Evolutionary conservation across 2,329 filamentous ascomycete genomes (phyloP), one percentile per base, ranked within the genome.

Genomic region (Penicillium sp.): DNA sequence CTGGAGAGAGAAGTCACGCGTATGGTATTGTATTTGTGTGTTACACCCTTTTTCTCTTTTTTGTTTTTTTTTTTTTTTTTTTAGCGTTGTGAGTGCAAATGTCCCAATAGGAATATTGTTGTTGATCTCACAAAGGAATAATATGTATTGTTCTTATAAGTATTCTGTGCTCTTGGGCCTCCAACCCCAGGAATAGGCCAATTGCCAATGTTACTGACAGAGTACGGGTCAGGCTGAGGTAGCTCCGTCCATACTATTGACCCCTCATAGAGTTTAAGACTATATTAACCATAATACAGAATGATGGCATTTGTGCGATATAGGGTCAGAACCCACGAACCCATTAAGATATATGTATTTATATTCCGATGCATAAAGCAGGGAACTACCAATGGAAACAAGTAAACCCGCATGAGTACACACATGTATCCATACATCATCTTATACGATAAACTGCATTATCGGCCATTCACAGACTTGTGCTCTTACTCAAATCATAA

Each of bases 21-120:
- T 57, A 57, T 48, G 41, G 55, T 57, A 57, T 39, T 47, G 49
- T 57, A 56, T 56, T 55, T 36, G 33, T 39, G 53, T 44, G 53
- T 56, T 51, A 56, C 53, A 56, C 47, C 35, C 45, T 55, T 17
- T 29, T 42, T 27, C 25, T 33, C 27, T 53, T 25, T 19, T n/a
- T 17, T 19, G 13, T n/a, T 27, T 3, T 17, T 27, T 4, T 5
- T 12, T n/a, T 13, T 33, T 19, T 13, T 38, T n/a, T 27, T 50
- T 12, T 4, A 5, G 21, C 4, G 10, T 17, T 2, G n/a, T 33
- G 15, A 49, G 21, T 36, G 15, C 7, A 31, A 21, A 33, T 47
- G 12, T 49, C 6, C 21, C 15, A 36, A 25, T 48, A 4, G 21
- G 13, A 35, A n/a, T 21, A 47, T 17, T 48, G 12, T 23, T 23